Conservation (phyloP, 768 basidiomycete genomes). For the Lactarius hengduanensis region DNA sequence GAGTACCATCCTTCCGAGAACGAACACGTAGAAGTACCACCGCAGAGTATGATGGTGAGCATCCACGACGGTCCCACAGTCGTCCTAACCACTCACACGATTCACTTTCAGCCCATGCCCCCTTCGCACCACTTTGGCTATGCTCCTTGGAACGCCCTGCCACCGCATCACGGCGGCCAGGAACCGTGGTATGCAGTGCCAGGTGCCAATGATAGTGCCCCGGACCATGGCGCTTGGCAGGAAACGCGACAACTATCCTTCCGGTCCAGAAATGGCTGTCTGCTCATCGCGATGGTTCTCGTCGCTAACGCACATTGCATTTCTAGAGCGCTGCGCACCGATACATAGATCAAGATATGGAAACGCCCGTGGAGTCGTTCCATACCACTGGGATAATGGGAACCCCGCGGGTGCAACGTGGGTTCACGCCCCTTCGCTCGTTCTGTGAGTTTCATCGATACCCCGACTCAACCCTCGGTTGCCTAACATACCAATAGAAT, state of each 20-base stretch:
- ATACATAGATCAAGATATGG: not conserved
- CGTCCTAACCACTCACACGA: not conserved
- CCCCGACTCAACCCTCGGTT: not conserved
- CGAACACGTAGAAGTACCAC: not conserved
- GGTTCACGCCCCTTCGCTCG: not conserved
- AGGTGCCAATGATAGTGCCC: not conserved
- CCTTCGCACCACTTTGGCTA: not conserved
- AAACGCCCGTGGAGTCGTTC: not conserved
- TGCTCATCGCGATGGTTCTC: not conserved
- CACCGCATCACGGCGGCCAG: not conserved
- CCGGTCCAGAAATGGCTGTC: constrained; percentile 3
- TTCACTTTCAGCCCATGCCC: not conserved
- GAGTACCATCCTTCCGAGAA: not conserved
- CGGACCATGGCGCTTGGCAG: not conserved
- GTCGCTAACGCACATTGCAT: not conserved
- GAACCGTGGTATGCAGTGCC: not conserved
- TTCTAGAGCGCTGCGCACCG: not conserved
- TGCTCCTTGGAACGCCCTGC: constrained; percentile 5
- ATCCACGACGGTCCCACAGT: not conserved
- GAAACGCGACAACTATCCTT: not conserved
- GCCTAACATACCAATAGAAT: not conserved
- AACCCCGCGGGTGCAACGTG: not conserved
- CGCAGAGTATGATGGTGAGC: not conserved
- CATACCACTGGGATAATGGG: not conserved
- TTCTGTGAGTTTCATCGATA: not conserved